phyloP scores from a whole-genome alignment of 2,329 filamentous ascomycete genomes.

The Aspergillus oerlinghausenensis region DNA sequence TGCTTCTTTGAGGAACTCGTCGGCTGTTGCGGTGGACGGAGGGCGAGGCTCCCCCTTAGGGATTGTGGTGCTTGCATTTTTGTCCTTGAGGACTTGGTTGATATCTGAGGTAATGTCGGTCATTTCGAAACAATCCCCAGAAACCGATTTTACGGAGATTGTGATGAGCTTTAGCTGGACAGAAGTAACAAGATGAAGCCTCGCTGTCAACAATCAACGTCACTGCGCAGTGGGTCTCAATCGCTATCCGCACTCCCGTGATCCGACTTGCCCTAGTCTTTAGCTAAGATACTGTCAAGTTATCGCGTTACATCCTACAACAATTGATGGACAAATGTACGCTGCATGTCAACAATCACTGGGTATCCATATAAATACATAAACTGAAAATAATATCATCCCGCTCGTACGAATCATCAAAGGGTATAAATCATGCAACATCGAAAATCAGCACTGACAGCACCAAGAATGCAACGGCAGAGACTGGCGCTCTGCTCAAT shows the following conservation, averaged over 20 bases:
- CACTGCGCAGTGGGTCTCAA: background rate
- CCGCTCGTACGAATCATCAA: background rate
- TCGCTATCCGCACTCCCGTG: background rate
- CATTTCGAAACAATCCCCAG: slow-evolving; percentile 22
- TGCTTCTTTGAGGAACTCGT: slow-evolving; percentile 89
- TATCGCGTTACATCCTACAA: background rate
- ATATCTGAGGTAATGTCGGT: slow-evolving; percentile 39
- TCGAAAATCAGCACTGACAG: background rate
- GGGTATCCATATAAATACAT: background rate
- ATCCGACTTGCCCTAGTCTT: background rate
- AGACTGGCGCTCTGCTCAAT: background rate
- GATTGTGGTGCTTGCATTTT: slow-evolving; percentile 32
- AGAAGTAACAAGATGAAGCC: background rate
- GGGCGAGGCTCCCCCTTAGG: slow-evolving; percentile 18
- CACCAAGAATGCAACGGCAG: background rate
- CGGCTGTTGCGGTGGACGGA: slow-evolving; percentile 46
- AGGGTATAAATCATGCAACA: background rate
- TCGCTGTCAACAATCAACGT: background rate
- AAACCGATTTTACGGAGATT: background rate
- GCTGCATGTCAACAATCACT: background rate
- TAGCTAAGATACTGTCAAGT: too few species aligned
- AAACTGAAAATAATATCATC: background rate
- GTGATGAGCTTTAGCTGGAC: slow-evolving; percentile 3
- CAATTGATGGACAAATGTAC: background rate
- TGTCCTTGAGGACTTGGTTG: slow-evolving; percentile 29